Evolutionary conservation across 2,329 filamentous ascomycete species (phyloP), one percentile per base, ranked within the genome.

Genomic region (Beauveria varroae): DNA sequence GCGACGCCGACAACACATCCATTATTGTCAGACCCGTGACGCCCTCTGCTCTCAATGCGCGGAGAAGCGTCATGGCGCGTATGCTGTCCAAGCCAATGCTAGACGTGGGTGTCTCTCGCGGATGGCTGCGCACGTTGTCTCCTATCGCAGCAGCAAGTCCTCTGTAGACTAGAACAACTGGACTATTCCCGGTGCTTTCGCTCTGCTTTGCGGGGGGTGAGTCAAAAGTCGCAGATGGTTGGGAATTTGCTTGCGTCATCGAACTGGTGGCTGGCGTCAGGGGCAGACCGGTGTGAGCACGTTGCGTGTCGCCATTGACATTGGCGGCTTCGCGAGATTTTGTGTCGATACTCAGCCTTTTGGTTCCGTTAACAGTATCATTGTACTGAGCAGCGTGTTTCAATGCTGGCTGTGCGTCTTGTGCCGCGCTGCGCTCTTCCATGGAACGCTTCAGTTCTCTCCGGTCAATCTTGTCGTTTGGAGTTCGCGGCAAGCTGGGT

Each of bases 391-490:
- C 4, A 30, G 16, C 5, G 6, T 20, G 37, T 12, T 12, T 4
- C 20, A 28, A 8, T 16, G 22, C 9, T n/a, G 37, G 37, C 37
- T 43, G n/a, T 14, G 16, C 5, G 3, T 52, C 26, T 3, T 43
- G 16, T n/a, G 2, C n/a, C 24, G 22, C 14, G 9, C 12, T 12
- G 8, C 14, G 18, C 24, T 44, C 28, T 43, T 49, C 37, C n/a
- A 51, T 12, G 16, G 34, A 44, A 16, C 44, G 34, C 10, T 22
- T 59, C 37, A 55, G 24, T 14, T 43, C 22, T n/a, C 51, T 34
- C 28, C 58, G 40, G 30, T 61, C 51, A 40, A 61, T 16, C 50
- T 61, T 61, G 50, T 47, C 58, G 18, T 53, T 61, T 7, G 58
- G 34, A 3, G 58, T 54, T 14, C 47, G n/a, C 37, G 58, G 58